Evolutionary conservation across 2,329 filamentous ascomycete species (phyloP).

Genomic region (Scortechinia acanthostroma): DNA sequence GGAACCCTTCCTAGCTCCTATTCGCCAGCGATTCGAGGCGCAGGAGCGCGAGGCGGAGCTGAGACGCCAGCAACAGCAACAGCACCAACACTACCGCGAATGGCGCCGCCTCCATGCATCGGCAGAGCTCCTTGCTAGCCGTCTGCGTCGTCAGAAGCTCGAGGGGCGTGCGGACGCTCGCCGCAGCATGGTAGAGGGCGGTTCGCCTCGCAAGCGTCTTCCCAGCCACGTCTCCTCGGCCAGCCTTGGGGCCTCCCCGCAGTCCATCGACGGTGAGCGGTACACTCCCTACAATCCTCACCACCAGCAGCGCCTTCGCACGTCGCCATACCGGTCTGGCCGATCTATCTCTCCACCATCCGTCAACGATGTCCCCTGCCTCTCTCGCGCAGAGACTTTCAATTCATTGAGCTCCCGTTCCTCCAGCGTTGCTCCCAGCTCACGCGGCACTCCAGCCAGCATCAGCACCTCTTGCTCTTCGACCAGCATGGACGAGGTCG

Average conservation of each 20-base stretch:
- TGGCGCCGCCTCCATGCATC: not conserved
- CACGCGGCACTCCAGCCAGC: conserved; percentile 29
- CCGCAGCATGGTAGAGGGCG: conserved; percentile 10
- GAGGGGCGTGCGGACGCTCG: conserved; percentile 17
- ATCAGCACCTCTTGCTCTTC: conserved; percentile 26
- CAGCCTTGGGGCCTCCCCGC: not conserved
- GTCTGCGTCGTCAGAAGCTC: conserved; percentile 21
- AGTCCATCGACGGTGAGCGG: not conserved
- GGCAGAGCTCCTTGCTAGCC: not conserved
- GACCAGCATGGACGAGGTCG: conserved; percentile 18
- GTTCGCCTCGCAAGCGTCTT: conserved; percentile 5
- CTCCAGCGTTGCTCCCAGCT: conserved; percentile 30
- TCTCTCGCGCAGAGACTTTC: conserved; percentile 27
- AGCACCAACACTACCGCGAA: not conserved
- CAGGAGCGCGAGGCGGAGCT: not conserved
- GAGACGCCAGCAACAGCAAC: not conserved
- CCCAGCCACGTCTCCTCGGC: not conserved
- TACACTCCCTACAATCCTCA: conserved; percentile 11
- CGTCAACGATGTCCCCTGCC: conserved; percentile 27
- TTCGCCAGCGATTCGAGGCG: not conserved
- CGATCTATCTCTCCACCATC: conserved; percentile 32
- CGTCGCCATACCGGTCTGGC: conserved; percentile 21
- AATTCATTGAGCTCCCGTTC: conserved; percentile 29
- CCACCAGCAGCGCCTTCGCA: conserved; percentile 24
- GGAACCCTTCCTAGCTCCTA: conserved; percentile 1